Conservation (phyloP, 2,329 filamentous ascomycete species). For the Fusarium sp. region DNA sequence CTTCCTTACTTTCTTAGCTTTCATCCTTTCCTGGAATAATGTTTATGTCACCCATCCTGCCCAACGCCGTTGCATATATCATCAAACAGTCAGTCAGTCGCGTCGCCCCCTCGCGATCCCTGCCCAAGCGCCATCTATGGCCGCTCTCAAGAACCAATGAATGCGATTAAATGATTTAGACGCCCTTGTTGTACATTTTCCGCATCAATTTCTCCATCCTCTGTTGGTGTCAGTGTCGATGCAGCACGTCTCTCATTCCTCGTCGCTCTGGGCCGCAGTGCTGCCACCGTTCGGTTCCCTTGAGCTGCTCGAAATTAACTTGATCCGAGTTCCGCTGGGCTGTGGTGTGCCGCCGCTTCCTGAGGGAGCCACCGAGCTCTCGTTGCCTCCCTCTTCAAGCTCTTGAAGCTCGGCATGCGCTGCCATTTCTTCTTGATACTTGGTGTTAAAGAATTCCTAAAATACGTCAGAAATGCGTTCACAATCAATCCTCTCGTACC, state of each 20-base stretch:
- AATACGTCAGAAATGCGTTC: slow-evolving; percentile 49
- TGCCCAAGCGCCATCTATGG: slow-evolving; percentile 23
- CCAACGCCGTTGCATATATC: slow-evolving; percentile 49
- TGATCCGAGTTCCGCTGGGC: slow-evolving; percentile 74
- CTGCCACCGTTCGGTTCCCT: slow-evolving; percentile 55
- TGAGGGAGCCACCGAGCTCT: slow-evolving; percentile 61
- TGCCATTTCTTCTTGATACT: slow-evolving; percentile 65
- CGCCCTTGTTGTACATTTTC: slow-evolving; percentile 5
- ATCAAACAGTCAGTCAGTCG: slow-evolving; percentile 48
- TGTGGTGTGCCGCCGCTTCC: slow-evolving; percentile 74
- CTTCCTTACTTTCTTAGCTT: slow-evolving; percentile 22
- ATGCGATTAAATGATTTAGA: slow-evolving; percentile 1
- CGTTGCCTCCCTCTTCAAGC: slow-evolving; percentile 62
- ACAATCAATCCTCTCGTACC: background rate
- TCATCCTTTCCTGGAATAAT: slow-evolving; percentile 43
- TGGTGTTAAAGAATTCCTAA: slow-evolving; percentile 68
- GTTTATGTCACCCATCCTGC: slow-evolving; percentile 43
- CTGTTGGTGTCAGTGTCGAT: background rate
- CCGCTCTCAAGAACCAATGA: slow-evolving; percentile 14
- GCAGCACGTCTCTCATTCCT: slow-evolving; percentile 55
- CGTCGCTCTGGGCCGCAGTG: slow-evolving; percentile 63
- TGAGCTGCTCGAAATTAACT: slow-evolving; percentile 66
- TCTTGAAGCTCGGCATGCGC: slow-evolving; percentile 68
- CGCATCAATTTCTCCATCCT: slow-evolving; percentile 11
- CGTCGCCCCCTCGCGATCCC: slow-evolving; percentile 30